Evolutionary conservation across 2,329 filamentous ascomycete genomes (phyloP), one percentile per base, ranked within the genome.

Genomic region (Alternaria burnsii): DNA sequence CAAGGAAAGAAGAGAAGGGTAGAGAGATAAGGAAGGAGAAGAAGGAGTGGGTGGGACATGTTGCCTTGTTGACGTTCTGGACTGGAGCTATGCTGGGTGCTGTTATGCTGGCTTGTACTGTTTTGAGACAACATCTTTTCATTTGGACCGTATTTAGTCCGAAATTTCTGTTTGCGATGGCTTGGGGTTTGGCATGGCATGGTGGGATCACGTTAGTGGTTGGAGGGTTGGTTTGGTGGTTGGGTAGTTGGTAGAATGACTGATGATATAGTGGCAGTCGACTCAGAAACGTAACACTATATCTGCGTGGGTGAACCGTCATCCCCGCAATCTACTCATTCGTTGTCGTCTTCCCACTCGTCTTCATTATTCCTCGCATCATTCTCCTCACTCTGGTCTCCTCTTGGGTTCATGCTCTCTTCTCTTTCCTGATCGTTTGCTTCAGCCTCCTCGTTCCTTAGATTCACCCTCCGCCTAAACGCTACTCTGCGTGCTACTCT

Each of bases 91-190:
- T 88, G 65, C 79, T 92, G 54, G 79, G 88, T 3, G 90, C 88
- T 47, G 90, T 97, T 24, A 98, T 98, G 94, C 87, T 86, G 14
- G 93, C 94, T 16, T 99, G 95, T 78, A 93, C 91, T 48, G 84
- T 87, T 8, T 78, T 99, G 74, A 84, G 94, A 67, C 93, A 92
- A 30, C 95, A 99, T 83, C 79, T 99, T 59, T 99, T 99, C 76
- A 94, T 99, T 63, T 99, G 95, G 95, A 98, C 94, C 0, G 95
- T 99, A 11, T 99, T 99, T 78, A 97, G 92, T 66, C 95, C 95
- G 0, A 99, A 98, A 79, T 98, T 94, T 78, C 81, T 99, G 67
- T 99, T 97, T 77, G 91, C 89, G 65, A 90, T 95, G 84, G 93
- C 91, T 14, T 99, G 95, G 96, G 88, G 87, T 63, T 74, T 94